These are phyloP conservation scores for Syzygium syzygioides DNA, from an alignment of 441 rosid genomes.

Conservation along the genomic window DNA sequence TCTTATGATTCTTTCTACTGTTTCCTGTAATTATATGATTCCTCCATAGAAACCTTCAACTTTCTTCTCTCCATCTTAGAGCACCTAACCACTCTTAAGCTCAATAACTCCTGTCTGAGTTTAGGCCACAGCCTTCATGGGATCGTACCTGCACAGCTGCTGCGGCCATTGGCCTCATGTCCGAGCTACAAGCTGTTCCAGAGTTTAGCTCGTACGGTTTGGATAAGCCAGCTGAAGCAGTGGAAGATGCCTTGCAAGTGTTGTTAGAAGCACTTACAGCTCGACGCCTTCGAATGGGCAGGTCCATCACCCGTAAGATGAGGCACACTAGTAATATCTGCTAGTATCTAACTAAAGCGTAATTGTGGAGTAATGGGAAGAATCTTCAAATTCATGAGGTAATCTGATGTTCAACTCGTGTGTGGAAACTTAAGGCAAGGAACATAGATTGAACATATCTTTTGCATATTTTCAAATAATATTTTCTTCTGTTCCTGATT, in stretches of 20 bases:
- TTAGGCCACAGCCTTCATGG: conserved; percentile 96
- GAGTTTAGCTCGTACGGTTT: conserved; percentile 36
- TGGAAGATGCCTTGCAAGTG: conserved; percentile 55
- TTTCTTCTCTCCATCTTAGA: background rate
- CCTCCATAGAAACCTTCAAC: background rate
- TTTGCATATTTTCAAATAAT: background rate
- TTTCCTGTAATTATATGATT: background rate
- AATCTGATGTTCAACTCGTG: background rate
- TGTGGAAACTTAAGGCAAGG: background rate
- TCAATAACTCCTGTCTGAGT: background rate
- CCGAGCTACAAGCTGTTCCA: conserved; percentile 60
- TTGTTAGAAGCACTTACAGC: conserved; percentile 62
- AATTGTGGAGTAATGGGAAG: background rate
- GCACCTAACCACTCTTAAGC: background rate
- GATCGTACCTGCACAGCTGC: conserved; percentile 91
- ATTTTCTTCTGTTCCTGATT: background rate
- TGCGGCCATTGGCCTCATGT: conserved; percentile 71
- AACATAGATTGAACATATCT: background rate
- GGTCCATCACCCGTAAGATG: conserved; percentile 69
- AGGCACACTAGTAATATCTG: conserved; percentile 40
- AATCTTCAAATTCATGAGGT: background rate
- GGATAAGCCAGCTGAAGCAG: conserved; percentile 55
- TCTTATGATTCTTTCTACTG: background rate
- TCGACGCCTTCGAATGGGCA: conserved; percentile 84
- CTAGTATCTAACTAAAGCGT: conserved; percentile 10